These are phyloP conservation scores for Phyllosticta citriasiana DNA, from an alignment of 2,329 filamentous ascomycete genomes.

Conservation along the genomic window DNA sequence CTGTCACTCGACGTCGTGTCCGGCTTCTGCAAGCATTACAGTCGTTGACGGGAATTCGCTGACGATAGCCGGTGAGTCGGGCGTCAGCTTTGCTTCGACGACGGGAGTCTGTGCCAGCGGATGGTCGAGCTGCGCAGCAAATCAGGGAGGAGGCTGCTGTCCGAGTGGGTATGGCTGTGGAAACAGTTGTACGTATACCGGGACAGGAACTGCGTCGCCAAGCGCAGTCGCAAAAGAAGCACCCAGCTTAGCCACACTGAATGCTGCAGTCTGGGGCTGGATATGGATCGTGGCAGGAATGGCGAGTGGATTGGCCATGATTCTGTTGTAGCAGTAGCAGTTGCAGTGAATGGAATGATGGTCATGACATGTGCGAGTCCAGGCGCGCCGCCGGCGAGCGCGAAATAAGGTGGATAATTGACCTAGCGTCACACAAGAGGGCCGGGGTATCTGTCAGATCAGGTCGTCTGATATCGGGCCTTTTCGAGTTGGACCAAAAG, in stretches of 20 bases:
- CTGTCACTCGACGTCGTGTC: slow-evolving; percentile 74
- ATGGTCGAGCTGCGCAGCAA: slow-evolving; percentile 63
- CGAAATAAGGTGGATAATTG: background rate
- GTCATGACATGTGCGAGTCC: background rate
- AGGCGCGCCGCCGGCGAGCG: background rate
- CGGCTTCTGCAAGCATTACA: slow-evolving; percentile 48
- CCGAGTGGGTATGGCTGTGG: slow-evolving; percentile 68
- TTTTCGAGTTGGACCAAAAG: background rate
- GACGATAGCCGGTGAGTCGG: slow-evolving; percentile 58
- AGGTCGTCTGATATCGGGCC: background rate
- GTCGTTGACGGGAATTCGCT: slow-evolving; percentile 54
- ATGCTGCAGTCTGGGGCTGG: slow-evolving; percentile 20
- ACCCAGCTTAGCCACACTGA: slow-evolving; percentile 25
- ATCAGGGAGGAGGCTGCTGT: slow-evolving; percentile 72
- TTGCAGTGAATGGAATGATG: background rate
- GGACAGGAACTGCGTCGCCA: slow-evolving; percentile 17
- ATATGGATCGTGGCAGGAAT: slow-evolving; percentile 19
- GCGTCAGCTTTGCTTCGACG: slow-evolving; percentile 35
- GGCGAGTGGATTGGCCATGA: slow-evolving; percentile 28
- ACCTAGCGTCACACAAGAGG: slow-evolving; percentile 6
- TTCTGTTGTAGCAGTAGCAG: slow-evolving; percentile 22
- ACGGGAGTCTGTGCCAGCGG: slow-evolving; percentile 56
- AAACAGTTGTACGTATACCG: slow-evolving; percentile 24
- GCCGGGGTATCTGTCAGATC: slow-evolving; percentile 1
- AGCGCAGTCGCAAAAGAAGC: slow-evolving; percentile 26